Evolutionary conservation across 352 stramenopile genomes (phyloP).

Genomic region (Thalassiosira oceanica): DNA sequence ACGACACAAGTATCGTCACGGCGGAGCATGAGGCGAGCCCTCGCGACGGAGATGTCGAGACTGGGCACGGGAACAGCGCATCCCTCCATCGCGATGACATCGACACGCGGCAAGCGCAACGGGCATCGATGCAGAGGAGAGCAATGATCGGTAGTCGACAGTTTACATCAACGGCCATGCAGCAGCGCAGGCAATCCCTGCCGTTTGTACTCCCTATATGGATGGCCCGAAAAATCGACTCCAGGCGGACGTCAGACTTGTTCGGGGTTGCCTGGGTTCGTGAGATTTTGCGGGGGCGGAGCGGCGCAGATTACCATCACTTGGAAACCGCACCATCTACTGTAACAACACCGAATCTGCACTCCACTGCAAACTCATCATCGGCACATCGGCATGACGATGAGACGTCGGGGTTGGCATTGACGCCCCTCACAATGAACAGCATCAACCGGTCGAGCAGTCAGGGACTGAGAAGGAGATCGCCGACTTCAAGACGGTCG

Average conservation of each 20-base stretch:
- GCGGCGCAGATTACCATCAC: no score
- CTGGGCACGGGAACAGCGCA: neutral
- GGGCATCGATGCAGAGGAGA: no score
- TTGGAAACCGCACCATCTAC: no score
- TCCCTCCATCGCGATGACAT: neutral
- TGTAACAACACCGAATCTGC: no score
- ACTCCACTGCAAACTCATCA: no score
- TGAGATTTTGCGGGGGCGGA: no score
- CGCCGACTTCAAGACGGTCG: neutral
- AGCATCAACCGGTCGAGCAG: neutral
- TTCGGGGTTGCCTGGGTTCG: no score
- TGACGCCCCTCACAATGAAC: neutral
- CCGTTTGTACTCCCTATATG: neutral
- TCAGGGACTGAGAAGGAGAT: conserved; percentile 4
- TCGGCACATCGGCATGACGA: neutral
- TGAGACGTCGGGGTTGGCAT: neutral
- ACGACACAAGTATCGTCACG: neutral
- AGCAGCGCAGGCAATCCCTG: no score
- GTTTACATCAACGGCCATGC: no score
- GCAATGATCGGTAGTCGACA: no score
- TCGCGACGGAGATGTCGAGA: neutral
- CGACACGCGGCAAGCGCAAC: neutral
- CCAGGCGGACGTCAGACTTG: no score
- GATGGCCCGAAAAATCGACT: neutral
- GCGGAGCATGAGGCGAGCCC: neutral